Percentiles rank a stretch among this genome's conserved stretches.
Conservation (phyloP, 1,284 basidiomycete species). For the Chondrostereum purpureum region DNA sequence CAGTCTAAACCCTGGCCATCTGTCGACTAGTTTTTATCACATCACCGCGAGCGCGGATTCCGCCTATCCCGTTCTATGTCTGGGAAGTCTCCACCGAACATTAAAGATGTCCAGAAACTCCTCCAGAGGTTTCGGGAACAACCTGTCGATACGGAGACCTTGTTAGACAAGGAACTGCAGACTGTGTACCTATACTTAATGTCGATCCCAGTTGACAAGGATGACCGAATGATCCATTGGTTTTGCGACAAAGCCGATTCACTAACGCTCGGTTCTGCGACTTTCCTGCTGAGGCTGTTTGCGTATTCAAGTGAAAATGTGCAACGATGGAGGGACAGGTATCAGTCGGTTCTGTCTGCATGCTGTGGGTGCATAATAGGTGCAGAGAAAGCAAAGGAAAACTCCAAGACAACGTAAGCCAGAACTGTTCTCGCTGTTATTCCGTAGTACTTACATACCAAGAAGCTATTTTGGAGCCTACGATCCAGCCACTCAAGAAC, state of each 20-base stretch:
- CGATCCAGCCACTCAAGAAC: constrained; percentile 34
- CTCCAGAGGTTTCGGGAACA: constrained; percentile 47
- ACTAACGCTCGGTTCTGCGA: constrained; percentile 55
- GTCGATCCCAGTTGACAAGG: constrained; percentile 26
- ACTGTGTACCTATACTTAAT: constrained; percentile 55
- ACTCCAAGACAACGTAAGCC: constrained; percentile 66
- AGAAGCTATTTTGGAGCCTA: constrained; percentile 66
- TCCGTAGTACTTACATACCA: background rate
- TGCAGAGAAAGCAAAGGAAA: constrained; percentile 56
- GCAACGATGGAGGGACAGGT: constrained; percentile 52
- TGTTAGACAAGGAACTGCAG: constrained; percentile 44
- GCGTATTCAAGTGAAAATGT: constrained; percentile 65
- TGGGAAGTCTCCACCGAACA: constrained; percentile 10
- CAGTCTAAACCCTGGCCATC: no score
- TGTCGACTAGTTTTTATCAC: no score
- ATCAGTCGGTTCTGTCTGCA: constrained; percentile 47
- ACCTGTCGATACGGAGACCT: constrained; percentile 43
- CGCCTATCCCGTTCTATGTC: constrained; percentile 8
- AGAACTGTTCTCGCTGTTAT: constrained; percentile 6
- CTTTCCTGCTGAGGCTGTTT: constrained; percentile 73
- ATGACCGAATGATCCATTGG: constrained; percentile 54
- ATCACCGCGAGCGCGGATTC: no score
- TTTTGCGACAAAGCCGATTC: constrained; percentile 56
- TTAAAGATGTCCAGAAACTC: constrained; percentile 32
- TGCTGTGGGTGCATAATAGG: constrained; percentile 67